Evolutionary conservation across 345 rosid genomes (phyloP), one percentile per base, ranked within the genome.

Genomic region (Erucastrum elatum): DNA sequence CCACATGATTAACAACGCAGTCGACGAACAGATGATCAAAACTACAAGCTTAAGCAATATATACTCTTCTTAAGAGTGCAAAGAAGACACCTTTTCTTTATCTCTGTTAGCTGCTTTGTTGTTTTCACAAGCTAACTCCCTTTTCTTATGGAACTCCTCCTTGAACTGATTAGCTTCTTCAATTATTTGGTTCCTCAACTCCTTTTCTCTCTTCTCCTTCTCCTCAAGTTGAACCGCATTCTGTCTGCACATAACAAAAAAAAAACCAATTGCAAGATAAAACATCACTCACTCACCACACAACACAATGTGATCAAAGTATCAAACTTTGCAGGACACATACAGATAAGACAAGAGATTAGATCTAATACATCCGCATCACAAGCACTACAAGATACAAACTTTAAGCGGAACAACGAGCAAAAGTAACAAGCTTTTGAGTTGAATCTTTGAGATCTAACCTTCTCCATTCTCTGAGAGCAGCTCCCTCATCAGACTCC

Each of bases 401-500:
- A 26, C 29, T 34, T 41, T 74, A 16, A 16, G 31, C 5, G 53
- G 15, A 30, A 27, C 44, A 62, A 61, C 65, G 27, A 60, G 8
- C 16, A n/a, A 60, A 60, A 11, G 35, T 27, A 11, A 8, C 34
- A 8, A 41, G 8, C 11, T 39, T 39, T 39, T 13, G 15, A 10
- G 11, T 2, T 34, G 8, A 35, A 44, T 29, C 39, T 7, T 6
- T 7, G 9, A 35, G 66, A 87, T 81, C 77, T 76, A 65, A 93
- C 98, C 94, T 89, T 86, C 97, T 86, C 98, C 97, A 93, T 72
- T 93, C 94, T 74, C 86, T 82, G 29, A 91, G 87, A 71, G 91
- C 88, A 49, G 80, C 31, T 16, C 92, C 94, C 66, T 88, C 92
- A 75, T 88, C 94, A 0, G 84, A 80, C 59, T 17, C 85, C 90